Base-by-base conservation (phyloP, 2,329 filamentous ascomycete genomes). In the Pseudomassariella vexata region DNA sequence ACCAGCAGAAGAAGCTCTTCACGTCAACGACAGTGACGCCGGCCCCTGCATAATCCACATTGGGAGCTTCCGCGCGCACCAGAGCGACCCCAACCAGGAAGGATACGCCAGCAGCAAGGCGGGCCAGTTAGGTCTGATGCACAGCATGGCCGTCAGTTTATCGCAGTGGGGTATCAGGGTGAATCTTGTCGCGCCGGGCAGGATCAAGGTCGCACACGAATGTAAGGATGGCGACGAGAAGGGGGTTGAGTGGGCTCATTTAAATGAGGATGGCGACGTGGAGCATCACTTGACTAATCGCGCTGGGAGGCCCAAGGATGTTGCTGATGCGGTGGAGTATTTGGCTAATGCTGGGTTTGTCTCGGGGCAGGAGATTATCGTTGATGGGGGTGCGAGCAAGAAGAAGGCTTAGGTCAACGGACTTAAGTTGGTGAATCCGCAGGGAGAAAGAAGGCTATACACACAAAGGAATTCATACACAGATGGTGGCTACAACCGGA, bases 181-280 rank as follows among this genome's bases (percentile, higher is more conserved):
- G 36, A 59, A 60, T 38, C 43, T 62, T n/a, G 54, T 68, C 19
- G 59, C 63, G 5, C 65, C 65, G 0, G 65, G 65, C 3, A 50
- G 63, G 30, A 62, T 67, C 48, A 65, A 64, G 46, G 63, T 58
- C 7, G 53, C 54, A n/a, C 64, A 68, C 40, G 65, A 68, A 53
- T 57, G 60, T 40, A 60, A 54, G 36, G 52, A 59, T 22, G 64
- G 57, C 6, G 63, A 68, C 37, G 57, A 67, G 39, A 56, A 55
- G 12, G 59, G 60, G 9, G 44, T 42, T 27, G 47, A 47, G 30
- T 66, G 58, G 58, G 57, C 54, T 4, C 22, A 19, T 8, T 31
- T 30, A 32, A 33, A 35, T 21, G 52, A 49, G 19, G 56, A 59
- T 28, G 57, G 60, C 40, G 62, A 68, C 35, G 49, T 63, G 12